These are phyloP conservation scores for Xylariaceae sp. DNA, from an alignment of 2,329 filamentous ascomycete species.

Conservation along the genomic window DNA sequence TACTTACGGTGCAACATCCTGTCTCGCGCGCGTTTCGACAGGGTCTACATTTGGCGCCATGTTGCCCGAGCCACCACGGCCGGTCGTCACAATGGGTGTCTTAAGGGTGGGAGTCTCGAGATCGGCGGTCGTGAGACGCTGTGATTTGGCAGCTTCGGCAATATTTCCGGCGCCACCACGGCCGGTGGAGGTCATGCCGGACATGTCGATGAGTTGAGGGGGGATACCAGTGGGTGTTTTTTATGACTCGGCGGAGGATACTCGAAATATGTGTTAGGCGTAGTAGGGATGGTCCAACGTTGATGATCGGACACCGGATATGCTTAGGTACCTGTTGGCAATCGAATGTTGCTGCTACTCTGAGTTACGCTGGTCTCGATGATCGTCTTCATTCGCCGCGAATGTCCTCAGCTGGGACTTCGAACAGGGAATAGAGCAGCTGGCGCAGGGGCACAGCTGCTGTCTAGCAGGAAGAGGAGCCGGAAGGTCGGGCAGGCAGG, in stretches of 20 bases:
- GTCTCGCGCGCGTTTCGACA: conserved; percentile 67
- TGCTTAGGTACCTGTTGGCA: too few relatives aligned
- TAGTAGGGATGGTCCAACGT: not conserved
- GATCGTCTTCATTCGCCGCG: not conserved
- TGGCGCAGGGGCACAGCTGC: not conserved
- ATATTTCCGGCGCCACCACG: conserved; percentile 79
- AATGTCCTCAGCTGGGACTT: not conserved
- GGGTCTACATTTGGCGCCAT: conserved; percentile 74
- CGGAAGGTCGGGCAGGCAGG: not conserved
- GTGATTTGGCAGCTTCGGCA: conserved; percentile 47
- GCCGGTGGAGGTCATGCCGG: conserved; percentile 58
- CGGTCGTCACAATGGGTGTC: conserved; percentile 78
- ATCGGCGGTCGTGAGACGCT: conserved; percentile 53
- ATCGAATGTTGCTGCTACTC: not conserved
- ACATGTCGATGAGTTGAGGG: conserved; percentile 28
- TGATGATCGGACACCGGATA: too few relatives aligned
- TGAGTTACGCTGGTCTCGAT: not conserved
- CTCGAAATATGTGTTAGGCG: not conserved
- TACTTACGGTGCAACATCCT: conserved; percentile 73
- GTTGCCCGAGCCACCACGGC: conserved; percentile 82
- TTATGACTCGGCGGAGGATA: not conserved
- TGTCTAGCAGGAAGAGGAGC: not conserved
- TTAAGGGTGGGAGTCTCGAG: conserved; percentile 82
- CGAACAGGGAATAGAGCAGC: not conserved
- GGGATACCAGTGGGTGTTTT: too few relatives aligned